Conservation (phyloP, 202 grass and related monocot genomes). For the Zizania palustris region DNA sequence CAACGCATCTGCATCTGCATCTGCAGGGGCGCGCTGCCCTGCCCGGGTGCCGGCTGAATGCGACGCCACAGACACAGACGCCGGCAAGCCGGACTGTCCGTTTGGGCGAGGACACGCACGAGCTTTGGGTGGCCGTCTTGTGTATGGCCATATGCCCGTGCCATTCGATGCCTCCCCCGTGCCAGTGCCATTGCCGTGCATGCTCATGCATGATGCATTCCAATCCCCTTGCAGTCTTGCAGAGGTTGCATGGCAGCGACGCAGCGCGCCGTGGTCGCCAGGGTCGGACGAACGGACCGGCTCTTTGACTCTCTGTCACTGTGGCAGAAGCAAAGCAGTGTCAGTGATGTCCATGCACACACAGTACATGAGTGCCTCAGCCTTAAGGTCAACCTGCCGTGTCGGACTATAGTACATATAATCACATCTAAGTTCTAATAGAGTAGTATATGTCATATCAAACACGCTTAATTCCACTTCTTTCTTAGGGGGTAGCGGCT, state of each 20-base stretch:
- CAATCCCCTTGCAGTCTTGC: too few relatives aligned
- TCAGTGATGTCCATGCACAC: neutral
- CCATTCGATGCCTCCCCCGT: neutral
- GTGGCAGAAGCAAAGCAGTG: neutral
- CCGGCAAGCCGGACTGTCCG: neutral
- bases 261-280: too few relatives aligned
- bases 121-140: neutral
- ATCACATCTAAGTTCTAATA: too few relatives aligned
- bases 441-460: too few relatives aligned
- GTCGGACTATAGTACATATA: too few relatives aligned
- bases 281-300: too few relatives aligned
- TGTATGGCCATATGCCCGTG: neutral
- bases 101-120: neutral
- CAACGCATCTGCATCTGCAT: neutral
- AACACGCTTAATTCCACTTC: too few relatives aligned
- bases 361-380: neutral
- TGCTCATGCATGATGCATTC: too few relatives aligned
- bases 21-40: neutral
- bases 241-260: too few relatives aligned
- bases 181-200: neutral
- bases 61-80: neutral
- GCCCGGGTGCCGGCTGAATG: neutral
- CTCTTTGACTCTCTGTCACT: too few relatives aligned
- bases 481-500: too few relatives aligned
- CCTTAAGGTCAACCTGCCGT: neutral